Base-by-base conservation (phyloP, 768 basidiomycete species). In the Psilocybe subaeruginosa region DNA sequence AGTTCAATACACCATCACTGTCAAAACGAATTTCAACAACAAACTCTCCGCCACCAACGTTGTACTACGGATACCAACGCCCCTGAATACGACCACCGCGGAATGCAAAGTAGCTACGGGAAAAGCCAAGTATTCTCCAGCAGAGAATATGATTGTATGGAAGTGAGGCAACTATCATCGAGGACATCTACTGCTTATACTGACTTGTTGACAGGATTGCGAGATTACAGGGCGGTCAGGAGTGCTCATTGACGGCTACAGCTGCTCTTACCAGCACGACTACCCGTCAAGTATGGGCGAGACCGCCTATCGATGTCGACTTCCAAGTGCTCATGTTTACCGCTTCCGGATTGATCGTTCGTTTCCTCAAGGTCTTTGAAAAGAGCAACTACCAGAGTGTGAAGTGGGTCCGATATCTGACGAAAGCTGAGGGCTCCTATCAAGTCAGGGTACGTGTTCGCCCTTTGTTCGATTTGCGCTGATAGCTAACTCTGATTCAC, bases 291-390 rank as follows among this genome's bases (percentile, higher is more conserved):
- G 89, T 97, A 3, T 99, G 97, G 97, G 95, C 96, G 2, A 82
- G 97, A 57, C 97, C 97, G 16, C 97, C 97, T 6, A 99, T 99
- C 70, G 93, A 97, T 66, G 89, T 99, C 64, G 97, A 99, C 74
- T 99, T 99, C 77, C 95, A 96, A 78, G 97, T 99, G 59, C 82
- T 99, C 67, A 99, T 99, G 97, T 94, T 99, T 76, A 99, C 97
- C 0, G 84, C 97, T 9, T 98, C 97, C 9, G 97, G 97, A 1
- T 74, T 99, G 69, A 91, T 97, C 54, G 97, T 99, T 46, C 86
- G 97, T 56, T 99, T 98, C 83, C 77, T 99, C 70, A 99, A 98
- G 74, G 97, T 99, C 16, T 99, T 98, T 67, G 97, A 99, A 80
- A 97, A 94, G 83, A 86, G 84, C 72, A 93, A 88, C 65, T 99